Percentiles rank a stretch among this genome's conserved stretches.
Conservation (phyloP, 805 yeast genomes). For the Yarrowia deformans region DNA sequence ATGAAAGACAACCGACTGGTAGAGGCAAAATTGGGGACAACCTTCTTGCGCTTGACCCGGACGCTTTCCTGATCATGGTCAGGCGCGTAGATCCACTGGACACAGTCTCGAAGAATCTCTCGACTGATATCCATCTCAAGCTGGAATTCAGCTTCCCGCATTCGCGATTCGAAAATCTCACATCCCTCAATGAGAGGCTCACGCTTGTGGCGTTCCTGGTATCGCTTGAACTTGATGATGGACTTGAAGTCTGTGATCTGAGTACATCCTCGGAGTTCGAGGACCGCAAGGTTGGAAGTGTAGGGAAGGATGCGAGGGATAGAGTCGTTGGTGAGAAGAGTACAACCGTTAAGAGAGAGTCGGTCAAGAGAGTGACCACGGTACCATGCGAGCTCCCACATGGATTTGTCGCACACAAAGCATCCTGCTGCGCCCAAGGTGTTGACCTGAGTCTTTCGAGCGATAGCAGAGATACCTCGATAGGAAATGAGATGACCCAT, state of each 20-base stretch:
- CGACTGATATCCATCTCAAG: constrained; percentile 65
- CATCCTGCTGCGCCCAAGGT: constrained; percentile 94
- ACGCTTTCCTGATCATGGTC: constrained; percentile 40
- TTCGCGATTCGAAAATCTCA: constrained; percentile 65
- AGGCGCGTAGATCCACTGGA: constrained; percentile 54
- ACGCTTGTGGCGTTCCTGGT: constrained; percentile 51
- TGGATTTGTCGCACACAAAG: constrained; percentile 71
- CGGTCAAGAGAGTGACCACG: constrained; percentile 63
- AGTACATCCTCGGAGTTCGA: constrained; percentile 73
- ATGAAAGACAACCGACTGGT: constrained; percentile 25
- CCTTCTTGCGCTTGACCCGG: constrained; percentile 24
- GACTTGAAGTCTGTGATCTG: constrained; percentile 67
- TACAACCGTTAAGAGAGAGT: constrained; percentile 78
- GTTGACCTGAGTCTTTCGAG: constrained; percentile 61
- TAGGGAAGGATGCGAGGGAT: constrained; percentile 62
- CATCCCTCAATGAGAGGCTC: constrained; percentile 79
- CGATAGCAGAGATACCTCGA: constrained; percentile 65
- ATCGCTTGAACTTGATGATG: constrained; percentile 67
- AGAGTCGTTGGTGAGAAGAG: constrained; percentile 62
- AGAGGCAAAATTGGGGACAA: constrained; percentile 33
- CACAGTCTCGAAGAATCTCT: constrained; percentile 66
- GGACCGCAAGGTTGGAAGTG: constrained; percentile 68
- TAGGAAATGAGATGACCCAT: constrained; percentile 75
- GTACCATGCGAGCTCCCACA: constrained; percentile 78
- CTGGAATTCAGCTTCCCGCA: constrained; percentile 66